These are phyloP conservation scores for Babesia ovis DNA, from an alignment of 169 alveolate species.

Conservation along the genomic window DNA sequence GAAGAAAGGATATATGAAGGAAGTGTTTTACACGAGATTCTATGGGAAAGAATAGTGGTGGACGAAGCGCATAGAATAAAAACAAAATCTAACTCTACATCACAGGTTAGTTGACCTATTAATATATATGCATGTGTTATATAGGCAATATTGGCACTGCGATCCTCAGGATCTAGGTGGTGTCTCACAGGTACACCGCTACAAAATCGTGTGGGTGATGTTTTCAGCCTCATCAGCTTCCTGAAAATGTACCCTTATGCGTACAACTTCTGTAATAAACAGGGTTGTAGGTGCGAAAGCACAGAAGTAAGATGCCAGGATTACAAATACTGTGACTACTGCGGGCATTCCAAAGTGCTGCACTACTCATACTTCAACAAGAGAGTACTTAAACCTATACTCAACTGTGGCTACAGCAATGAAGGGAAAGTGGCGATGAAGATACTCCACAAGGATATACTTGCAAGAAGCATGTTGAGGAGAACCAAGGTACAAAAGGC, in stretches of 20 bases:
- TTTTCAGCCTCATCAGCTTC: constrained; percentile 91
- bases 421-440: constrained; percentile 80
- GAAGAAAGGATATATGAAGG: constrained; percentile 61
- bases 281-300: constrained; percentile 81
- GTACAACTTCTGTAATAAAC: constrained; percentile 87
- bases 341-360: constrained; percentile 81
- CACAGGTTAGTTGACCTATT: constrained; percentile 57
- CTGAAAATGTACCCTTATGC: constrained; percentile 75
- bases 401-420: constrained; percentile 77
- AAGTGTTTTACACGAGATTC: constrained; percentile 59
- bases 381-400: constrained; percentile 83
- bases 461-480: constrained; percentile 72
- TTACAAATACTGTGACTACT: constrained; percentile 76
- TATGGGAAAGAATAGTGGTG: constrained; percentile 87
- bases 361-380: constrained; percentile 85
- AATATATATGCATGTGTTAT: not conserved
- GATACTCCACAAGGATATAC: constrained; percentile 68
- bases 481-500: constrained; percentile 87
- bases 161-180: constrained; percentile 87
- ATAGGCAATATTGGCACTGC: constrained; percentile 63
- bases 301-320: constrained; percentile 76
- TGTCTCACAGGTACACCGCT: constrained; percentile 97
- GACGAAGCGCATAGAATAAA: constrained; percentile 97
- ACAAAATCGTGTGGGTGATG: constrained; percentile 94
- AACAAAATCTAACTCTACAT: constrained; percentile 89